Base-by-base conservation (phyloP, 306 rosid genomes). In the Prunus salicina region DNA sequence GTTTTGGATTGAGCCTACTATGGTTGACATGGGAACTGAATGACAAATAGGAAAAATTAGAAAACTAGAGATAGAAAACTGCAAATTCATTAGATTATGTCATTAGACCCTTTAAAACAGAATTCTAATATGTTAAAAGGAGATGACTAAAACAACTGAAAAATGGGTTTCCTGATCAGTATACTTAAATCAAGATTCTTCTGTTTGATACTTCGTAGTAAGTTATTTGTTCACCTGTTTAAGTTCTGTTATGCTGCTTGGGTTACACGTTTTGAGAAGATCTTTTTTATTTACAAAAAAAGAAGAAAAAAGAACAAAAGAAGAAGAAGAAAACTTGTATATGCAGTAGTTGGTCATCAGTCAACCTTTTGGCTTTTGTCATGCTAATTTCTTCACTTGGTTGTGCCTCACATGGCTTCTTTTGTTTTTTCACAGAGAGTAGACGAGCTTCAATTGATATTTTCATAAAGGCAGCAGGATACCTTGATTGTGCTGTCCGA, bases 401-500 rank as follows among this genome's bases (percentile, higher is more conserved):
- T 22, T 45, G 74, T 62, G 64, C 67, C 52, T 71, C 57, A 46
- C 63, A 19, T 20, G 69, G 19, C 60, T 65, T 81, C 79, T 82
- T 71, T 71, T 78, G 16, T 77, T 73, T 76, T 32, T 75, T 69
- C 62, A 82, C 91, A 95, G 98, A 95, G 86, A 92, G 77, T 83
- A 90, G 95, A 83, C 88, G 96, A 76, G 87, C 97, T 53, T 83
- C 97, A 0, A 79, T 95, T 79, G 98, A 95, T 78, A 81, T 95
- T 77, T 90, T 95, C 79, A 83, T 92, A 76, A 95, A 90, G 86
- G 96, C 97, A 49, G 93, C 98, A 72, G 97, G 97, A 81, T 88
- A 87, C 87, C 83, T 95, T 78, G 98, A 95, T 81, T 95, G 98
- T 85, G 98, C 98, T 19, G 97, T 95, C 64, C 86, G 85, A 79